phyloP scores from a whole-genome alignment of 768 basidiomycete species.

The Rhizopogon salebrosus region DNA sequence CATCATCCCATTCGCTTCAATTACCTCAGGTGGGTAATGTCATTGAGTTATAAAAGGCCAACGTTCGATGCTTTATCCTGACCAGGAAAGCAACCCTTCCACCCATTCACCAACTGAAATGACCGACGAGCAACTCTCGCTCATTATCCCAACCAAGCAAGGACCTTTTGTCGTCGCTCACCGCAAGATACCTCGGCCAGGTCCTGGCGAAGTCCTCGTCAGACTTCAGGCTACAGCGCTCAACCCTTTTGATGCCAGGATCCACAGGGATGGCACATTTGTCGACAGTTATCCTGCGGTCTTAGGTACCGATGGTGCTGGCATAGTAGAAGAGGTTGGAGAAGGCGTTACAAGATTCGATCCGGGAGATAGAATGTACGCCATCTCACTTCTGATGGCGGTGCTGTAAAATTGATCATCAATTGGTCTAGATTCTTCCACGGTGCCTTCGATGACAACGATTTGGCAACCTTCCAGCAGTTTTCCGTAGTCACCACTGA shows the following conservation, averaged over 20 bases:
- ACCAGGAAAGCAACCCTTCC: constrained; percentile 12
- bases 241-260: constrained; percentile 52
- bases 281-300: constrained; percentile 40
- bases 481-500: constrained; percentile 37
- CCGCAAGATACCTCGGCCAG: constrained; percentile 35
- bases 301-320: constrained; percentile 46
- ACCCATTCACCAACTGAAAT: constrained; percentile 10
- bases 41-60: constrained; percentile 23
- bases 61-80: constrained; percentile 12
- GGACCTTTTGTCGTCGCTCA: constrained; percentile 29
- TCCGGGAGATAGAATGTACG: constrained; percentile 51
- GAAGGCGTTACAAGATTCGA: constrained; percentile 45
- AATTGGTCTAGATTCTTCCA: constrained; percentile 32
- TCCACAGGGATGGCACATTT: constrained; percentile 35
- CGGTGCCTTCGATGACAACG: constrained; percentile 33
- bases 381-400: constrained; percentile 5
- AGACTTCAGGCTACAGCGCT: constrained; percentile 42
- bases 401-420: constrained; percentile 18
- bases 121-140: constrained; percentile 23
- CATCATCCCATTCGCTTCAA: background rate
- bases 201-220: constrained; percentile 44
- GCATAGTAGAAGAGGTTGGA: constrained; percentile 46
- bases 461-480: constrained; percentile 39
- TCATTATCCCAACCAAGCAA: constrained; percentile 27
- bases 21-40: constrained; percentile 20